Evolutionary conservation across 192 early-diverging fungal species (phyloP).

Genomic region (Podila epigama): DNA sequence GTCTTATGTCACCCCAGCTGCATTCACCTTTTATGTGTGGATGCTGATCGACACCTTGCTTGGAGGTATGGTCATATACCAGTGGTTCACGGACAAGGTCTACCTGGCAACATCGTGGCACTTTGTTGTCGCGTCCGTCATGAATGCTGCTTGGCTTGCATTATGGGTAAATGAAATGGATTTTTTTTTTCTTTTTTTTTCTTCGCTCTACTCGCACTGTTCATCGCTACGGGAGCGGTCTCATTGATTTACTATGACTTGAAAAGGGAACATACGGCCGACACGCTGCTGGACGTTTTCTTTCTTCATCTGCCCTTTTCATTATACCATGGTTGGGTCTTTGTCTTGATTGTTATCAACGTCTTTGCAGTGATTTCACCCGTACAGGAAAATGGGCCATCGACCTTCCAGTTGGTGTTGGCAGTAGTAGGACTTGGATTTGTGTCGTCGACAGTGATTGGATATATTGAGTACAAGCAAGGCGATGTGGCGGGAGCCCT

Average conservation of each 20-base stretch:
- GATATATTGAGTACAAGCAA: slow-evolving; percentile 63
- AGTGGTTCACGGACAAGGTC: slow-evolving; percentile 66
- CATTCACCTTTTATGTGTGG: slow-evolving; percentile 68
- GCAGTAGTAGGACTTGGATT: slow-evolving; percentile 58
- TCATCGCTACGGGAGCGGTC: slow-evolving; percentile 64
- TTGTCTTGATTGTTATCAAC: slow-evolving; percentile 64
- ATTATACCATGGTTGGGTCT: slow-evolving; percentile 69
- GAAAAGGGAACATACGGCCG: slow-evolving; percentile 48
- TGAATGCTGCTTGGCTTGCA: slow-evolving; percentile 65
- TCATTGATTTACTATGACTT: slow-evolving; percentile 63
- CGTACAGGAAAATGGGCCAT: slow-evolving; percentile 44
- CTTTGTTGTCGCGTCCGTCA: slow-evolving; percentile 63
- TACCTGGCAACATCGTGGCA: slow-evolving; percentile 65
- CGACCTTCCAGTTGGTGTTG: slow-evolving; percentile 51
- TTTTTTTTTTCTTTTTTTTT: slow-evolving; percentile 14
- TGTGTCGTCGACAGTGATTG: slow-evolving; percentile 62
- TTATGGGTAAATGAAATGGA: slow-evolving; percentile 56
- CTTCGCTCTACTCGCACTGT: slow-evolving; percentile 58
- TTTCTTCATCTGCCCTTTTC: slow-evolving; percentile 75
- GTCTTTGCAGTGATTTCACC: slow-evolving; percentile 63
- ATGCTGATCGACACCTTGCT: slow-evolving; percentile 69
- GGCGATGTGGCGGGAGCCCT: slow-evolving; percentile 71
- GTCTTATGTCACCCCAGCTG: slow-evolving; percentile 73
- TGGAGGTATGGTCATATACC: slow-evolving; percentile 68
- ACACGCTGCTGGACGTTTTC: slow-evolving; percentile 51